Evolutionary conservation across 2,329 filamentous ascomycete genomes (phyloP), one percentile per base, ranked within the genome.

Genomic region (Alternaria infectoria): DNA sequence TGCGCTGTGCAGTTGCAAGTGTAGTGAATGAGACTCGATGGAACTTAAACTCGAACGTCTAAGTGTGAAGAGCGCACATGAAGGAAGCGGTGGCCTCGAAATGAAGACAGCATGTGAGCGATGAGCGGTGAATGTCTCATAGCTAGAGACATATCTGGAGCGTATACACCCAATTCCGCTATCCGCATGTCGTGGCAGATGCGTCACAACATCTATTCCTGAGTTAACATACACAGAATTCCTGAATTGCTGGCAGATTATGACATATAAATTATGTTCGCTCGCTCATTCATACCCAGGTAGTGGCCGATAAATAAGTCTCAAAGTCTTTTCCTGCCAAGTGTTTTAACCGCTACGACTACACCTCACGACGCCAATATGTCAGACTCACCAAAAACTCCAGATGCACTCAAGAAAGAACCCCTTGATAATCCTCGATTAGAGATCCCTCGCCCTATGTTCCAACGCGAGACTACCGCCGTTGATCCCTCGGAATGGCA

Each of bases 241-340:
- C 9, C 19, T n/a, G 9, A 12, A 52, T 3, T 19, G 28, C 19
- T n/a, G 13, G 13, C 28, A 10, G 2, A 23, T 1, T 7, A 19
- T 52, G 13, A n/a, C 13, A n/a, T n/a, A 7, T 6, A 23, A 2
- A 23, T 12, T 32, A 21, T 17, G 10, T 9, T n/a, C 5, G 2
- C 7, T 7, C 32, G 4, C 7, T n/a, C 13, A 36, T 36, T 36
- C 32, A 36, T 36, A 9, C 32, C 7, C 7, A 2, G 13, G 4
- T 36, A 36, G 32, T 3, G 15, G 7, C n/a, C 32, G 15, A 36
- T 36, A n/a, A 1, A 36, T 36, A 15, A n/a, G 8, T 1, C 17
- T 30, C 17, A 0, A 0, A 10, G 1, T 21, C 9, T 0, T 12
- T 32, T 13, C 0, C 5, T 5, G 5, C 26, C 2, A 32, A 1